Conservation (phyloP, 2,329 filamentous ascomycete species). For the Thielaviopsis populi region DNA sequence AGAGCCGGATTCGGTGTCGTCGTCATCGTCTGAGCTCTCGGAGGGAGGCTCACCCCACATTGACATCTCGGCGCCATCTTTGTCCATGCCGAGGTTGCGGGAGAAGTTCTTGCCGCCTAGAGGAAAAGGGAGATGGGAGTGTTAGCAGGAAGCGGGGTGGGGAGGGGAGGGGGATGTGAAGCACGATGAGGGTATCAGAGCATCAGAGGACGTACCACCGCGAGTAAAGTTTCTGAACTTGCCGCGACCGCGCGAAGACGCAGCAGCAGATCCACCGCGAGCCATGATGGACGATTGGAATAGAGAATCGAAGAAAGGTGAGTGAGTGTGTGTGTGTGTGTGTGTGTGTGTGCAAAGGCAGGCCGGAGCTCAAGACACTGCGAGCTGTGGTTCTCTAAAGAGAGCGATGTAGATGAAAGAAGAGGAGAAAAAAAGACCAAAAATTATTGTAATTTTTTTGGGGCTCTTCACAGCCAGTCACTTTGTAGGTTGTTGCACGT, state of each 20-base stretch:
- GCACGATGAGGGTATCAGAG: background rate
- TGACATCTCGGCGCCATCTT: slow-evolving; percentile 73
- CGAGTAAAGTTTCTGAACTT: slow-evolving; percentile 90
- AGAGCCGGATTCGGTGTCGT: slow-evolving; percentile 26
- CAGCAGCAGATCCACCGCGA: slow-evolving; percentile 29
- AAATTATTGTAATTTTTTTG: too few species aligned
- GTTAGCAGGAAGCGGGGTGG: slow-evolving; percentile 16
- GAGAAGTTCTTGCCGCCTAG: slow-evolving; percentile 91
- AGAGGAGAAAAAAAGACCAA: too few species aligned
- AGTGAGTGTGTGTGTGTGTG: background rate
- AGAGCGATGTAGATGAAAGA: too few species aligned
- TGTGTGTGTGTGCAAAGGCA: background rate
- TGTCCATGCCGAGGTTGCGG: slow-evolving; percentile 71
- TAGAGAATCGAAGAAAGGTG: background rate
- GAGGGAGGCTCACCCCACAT: slow-evolving; percentile 48
- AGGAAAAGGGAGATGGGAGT: background rate
- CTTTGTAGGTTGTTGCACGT: too few species aligned
- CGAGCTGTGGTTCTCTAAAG: too few species aligned
- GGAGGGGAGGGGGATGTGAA: slow-evolving; percentile 18
- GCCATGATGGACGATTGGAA: slow-evolving; percentile 26
- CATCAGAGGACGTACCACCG: slow-evolving; percentile 48
- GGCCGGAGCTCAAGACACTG: too few species aligned
- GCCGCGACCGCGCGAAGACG: slow-evolving; percentile 58
- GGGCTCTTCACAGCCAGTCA: too few species aligned
- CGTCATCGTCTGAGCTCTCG: slow-evolving; percentile 38